Evolutionary conservation across 139 green algal species (phyloP), one percentile per base, ranked within the genome.

Genomic region (Chlamydomonas eustigma): DNA sequence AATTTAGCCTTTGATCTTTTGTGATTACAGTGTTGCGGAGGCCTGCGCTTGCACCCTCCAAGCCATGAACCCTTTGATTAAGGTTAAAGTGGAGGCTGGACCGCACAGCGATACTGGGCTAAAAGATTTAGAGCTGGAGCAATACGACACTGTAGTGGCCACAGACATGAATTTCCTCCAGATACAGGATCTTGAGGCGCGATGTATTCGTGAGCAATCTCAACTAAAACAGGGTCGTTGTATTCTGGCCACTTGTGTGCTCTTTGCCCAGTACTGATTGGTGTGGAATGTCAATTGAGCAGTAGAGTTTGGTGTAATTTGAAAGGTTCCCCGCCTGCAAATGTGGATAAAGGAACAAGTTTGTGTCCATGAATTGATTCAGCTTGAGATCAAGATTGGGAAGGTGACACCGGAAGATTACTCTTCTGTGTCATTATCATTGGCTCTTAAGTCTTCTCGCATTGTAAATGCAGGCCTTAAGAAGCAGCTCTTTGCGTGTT

Each of bases 1-100:
- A n/a, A n/a, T n/a, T n/a, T n/a, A n/a, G n/a, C n/a, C n/a, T n/a
- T n/a, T n/a, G n/a, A n/a, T n/a, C n/a, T n/a, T n/a, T n/a, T n/a
- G n/a, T n/a, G n/a, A n/a, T n/a, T 68, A 28, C 52, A 68, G 52
- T 68, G 82, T 93, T n/a, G 88, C 89, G 0, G 67, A 92, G 44
- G 85, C 84, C 2, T 87, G 76, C 51, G 89, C 80, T 0, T 58
- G 35, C 22, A 90, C 87, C 2, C 84, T 97, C 24, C 80, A 83
- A 34, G 91, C 93, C n/a, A 94, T 97, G 88, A 97, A 97, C 79
- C 93, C 93, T 0, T 77, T 96, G 31, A 89, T 98, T 32, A 72
- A 77, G 12, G 86, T 97, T 1, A 8, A 34, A 0, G 74, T 78
- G n/a, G n/a, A n/a, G n/a, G n/a, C n/a, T n/a, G n/a, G n/a, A n/a